phyloP scores from a whole-genome alignment of 2,329 filamentous ascomycete species.

The Aspergillus quadricinctus region DNA sequence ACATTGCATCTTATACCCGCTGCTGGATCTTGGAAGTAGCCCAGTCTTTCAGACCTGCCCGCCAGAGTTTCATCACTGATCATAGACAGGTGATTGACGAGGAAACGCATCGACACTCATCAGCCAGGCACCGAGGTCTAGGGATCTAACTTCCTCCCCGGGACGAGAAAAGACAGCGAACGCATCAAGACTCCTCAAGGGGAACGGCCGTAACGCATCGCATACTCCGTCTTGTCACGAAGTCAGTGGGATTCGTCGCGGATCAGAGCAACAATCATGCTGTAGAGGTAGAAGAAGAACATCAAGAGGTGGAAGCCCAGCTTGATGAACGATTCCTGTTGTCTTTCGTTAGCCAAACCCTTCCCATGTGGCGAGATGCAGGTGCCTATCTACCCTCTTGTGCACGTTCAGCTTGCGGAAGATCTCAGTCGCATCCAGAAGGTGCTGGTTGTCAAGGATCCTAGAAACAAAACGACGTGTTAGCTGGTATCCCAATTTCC shows the following conservation, averaged over 20 bases:
- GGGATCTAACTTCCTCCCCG: neutral
- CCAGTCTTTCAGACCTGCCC: neutral
- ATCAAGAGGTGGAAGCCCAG: slow-evolving; percentile 97
- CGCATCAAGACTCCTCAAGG: slow-evolving; percentile 6
- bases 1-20: neutral
- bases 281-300: slow-evolving; percentile 99
- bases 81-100: neutral
- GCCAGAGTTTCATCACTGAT: neutral
- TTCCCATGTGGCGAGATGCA: slow-evolving; percentile 3
- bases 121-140: neutral
- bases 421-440: slow-evolving; percentile 96
- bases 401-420: slow-evolving; percentile 98
- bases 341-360: slow-evolving; percentile 7
- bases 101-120: neutral
- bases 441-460: slow-evolving; percentile 94
- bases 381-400: slow-evolving; percentile 70
- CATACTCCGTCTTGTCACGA: slow-evolving; percentile 33
- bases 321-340: slow-evolving; percentile 95
- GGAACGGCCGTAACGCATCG: slow-evolving; percentile 35
- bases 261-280: slow-evolving; percentile 96
- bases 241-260: slow-evolving; percentile 83
- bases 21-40: neutral
- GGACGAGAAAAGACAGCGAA: slow-evolving; percentile 2
- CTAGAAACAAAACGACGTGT: slow-evolving; percentile 45
- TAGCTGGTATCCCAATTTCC: slow-evolving; percentile 11